Base-by-base conservation (phyloP, 2,329 filamentous ascomycete species). In the Seiridium cupressi region DNA sequence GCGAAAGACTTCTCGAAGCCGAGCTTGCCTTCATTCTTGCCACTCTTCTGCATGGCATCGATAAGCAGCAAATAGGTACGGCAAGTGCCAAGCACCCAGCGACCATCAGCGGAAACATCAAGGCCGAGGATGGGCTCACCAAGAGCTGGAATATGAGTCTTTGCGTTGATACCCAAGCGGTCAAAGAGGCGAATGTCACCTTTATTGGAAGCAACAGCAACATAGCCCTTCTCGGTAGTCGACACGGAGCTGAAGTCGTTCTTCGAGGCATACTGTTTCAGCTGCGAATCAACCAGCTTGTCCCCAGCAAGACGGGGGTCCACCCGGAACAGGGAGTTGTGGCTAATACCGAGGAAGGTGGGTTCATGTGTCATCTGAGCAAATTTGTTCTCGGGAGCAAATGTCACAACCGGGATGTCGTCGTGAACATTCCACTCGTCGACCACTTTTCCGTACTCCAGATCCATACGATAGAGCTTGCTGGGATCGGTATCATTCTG, bases 361-460 rank as follows among this genome's bases (percentile, higher is more conserved):
- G 97, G 93, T 72, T 97, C 93, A 61, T 89, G 88, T 0, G 93
- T 97, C 90, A 96, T 97, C 79, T 99, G 95, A 1, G 95, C 89
- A 70, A 97, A 99, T 85, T 99, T 99, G 84, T 89, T 97, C 75
- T 97, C 93, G 0, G 95, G 95, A 0, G 92, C 92, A 75, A 98
- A 98, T 8, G 89, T 95, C 58, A 91, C 88, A 62, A 98, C 91
- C 0, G 92, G 89, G 59, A 99, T 97, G 72, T 98, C 92, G 63
- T 99, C 94, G 71, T 99, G 94, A 11, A 99, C 85, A 68, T 97
- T 97, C 95, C 95, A 99, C 76, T 99, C 95, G 70, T 99, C 95
- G 2, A 98, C 93, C 42, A 99, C 91, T 78, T 97, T 98, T 66
- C 95, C 95, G 68, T 96, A 96, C 74, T 99, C 94, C 49, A 99